Base-by-base conservation (phyloP, 2,329 filamentous ascomycete genomes). In the Diplodia scrobiculata region DNA sequence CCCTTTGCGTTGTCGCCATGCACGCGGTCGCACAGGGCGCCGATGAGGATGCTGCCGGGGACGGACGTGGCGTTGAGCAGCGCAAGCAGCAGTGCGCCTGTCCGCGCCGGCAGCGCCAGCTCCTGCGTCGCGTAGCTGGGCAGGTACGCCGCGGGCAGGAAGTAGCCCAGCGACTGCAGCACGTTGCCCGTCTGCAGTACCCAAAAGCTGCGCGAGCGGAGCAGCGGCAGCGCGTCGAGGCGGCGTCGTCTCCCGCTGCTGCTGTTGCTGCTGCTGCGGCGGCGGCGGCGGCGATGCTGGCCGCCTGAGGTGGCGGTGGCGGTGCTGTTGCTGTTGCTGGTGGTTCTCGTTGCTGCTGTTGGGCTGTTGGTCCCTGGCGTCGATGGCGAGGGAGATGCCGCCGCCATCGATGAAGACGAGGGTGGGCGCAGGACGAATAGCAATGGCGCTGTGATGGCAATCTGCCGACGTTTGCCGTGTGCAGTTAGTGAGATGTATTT, bases 101-200 rank as follows among this genome's bases (percentile, higher is more conserved):
- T 69, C 5, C 76, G 69, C 17, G 68, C 68, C 2, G 73, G 7
- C 76, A 75, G 4, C 14, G 55, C 55, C 80, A 70, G 0, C 73
- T 71, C 25, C 19, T 41, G 2, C 72, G 70, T n/a, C 79, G 79
- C 67, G 76, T 80, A 0, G 77, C 38, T 72, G 5, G 80, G 79
- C 19, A 82, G 72, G 66, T 80, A 82, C 17, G 80, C 75, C 0
- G 73, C 71, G 7, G 80, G 80, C 14, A 82, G 70, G 70, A 81
- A 81, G 70, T 77, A 81, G 5, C 79, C 79, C 14, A 81, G 70
- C 11, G 75, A 76, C 65, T 81, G 77, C 5, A 79, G 68, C n/a
- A 79, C 69, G 55, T 79, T 80, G 19, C 73, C 76, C 1, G 76
- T 73, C 67, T 84, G 79, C 9, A 83, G 73, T 29, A 34, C 55